phyloP scores from a whole-genome alignment of 1,139 yeast species.

The Diutina pseudorugosa region DNA sequence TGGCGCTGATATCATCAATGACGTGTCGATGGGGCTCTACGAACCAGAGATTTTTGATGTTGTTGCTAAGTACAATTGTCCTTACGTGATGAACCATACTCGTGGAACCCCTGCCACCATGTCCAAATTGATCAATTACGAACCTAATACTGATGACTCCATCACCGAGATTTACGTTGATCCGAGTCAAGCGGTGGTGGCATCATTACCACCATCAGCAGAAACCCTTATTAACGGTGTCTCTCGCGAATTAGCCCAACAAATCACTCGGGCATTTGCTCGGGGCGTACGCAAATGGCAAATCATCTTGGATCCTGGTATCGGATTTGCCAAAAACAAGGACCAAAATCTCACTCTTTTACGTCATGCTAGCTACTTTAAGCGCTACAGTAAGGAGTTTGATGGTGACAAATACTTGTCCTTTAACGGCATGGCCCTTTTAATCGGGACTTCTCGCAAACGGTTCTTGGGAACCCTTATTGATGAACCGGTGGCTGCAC shows the following conservation, averaged over 20 bases:
- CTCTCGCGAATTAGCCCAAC: constrained; percentile 50
- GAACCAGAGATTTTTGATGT: constrained; percentile 57
- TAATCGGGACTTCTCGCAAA: constrained; percentile 84
- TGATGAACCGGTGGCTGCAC: constrained; percentile 31
- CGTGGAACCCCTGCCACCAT: constrained; percentile 75
- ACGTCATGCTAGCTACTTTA: constrained; percentile 43
- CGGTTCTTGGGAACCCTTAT: constrained; percentile 71
- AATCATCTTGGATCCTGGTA: constrained; percentile 82
- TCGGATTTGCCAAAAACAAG: constrained; percentile 79
- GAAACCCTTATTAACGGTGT: constrained; percentile 30
- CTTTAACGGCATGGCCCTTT: constrained; percentile 47
- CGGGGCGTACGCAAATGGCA: constrained; percentile 83
- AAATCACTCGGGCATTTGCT: constrained; percentile 43
- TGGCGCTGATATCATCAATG: constrained; percentile 91
- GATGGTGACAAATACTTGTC: constrained; percentile 18
- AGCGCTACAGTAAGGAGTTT: constrained; percentile 30
- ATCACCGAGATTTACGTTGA: constrained; percentile 27
- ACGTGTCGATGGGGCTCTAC: constrained; percentile 70
- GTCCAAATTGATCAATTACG: constrained; percentile 49
- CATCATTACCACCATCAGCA: constrained; percentile 5
- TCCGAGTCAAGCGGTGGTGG: constrained; percentile 17
- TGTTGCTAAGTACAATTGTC: constrained; percentile 58
- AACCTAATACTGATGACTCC: constrained; percentile 25
- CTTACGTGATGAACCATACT: constrained; percentile 74
- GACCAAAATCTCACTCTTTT: constrained; percentile 59